Evolutionary conservation across 352 stramenopile genomes (phyloP).

Genomic region (Phytophthora tentaculata): DNA sequence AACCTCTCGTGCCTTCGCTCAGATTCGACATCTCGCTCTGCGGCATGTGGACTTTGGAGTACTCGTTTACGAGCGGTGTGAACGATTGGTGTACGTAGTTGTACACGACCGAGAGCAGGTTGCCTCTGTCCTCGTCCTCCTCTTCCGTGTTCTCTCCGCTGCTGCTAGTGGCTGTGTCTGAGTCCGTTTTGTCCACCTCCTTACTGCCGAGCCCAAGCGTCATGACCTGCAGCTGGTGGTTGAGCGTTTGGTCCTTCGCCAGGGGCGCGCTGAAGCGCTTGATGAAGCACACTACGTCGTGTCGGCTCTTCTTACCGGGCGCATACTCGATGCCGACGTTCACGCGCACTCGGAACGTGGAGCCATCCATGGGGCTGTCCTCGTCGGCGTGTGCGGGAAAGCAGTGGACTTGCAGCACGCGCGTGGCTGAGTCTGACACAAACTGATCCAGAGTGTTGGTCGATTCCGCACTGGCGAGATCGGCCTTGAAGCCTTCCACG

Average conservation of each 20-base stretch:
- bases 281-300: constrained; percentile 89
- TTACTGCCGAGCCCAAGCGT: constrained; percentile 77
- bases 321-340: constrained; percentile 84
- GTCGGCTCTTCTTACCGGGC: constrained; percentile 61
- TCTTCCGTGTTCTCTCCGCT: constrained; percentile 67
- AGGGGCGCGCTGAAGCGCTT: constrained; percentile 79
- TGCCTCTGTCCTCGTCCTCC: constrained; percentile 69
- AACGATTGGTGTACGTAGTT: constrained; percentile 92
- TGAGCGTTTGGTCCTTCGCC: constrained; percentile 70
- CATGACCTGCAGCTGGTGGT: constrained; percentile 89
- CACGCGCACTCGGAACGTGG: constrained; percentile 56
- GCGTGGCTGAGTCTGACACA: constrained; percentile 56
- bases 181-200: constrained; percentile 27
- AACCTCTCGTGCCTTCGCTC: constrained; percentile 70
- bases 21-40: constrained; percentile 68
- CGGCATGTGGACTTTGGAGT: constrained; percentile 84
- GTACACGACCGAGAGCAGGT: constrained; percentile 85
- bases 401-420: constrained; percentile 82
- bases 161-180: constrained; percentile 40
- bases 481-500: constrained; percentile 48
- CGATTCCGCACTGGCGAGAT: constrained; percentile 43
- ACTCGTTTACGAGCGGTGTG: constrained; percentile 85
- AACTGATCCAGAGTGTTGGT: constrained; percentile 75
- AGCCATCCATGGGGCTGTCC: constrained; percentile 32
- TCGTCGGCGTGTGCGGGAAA: constrained; percentile 41